Percentiles rank a stretch among this genome's conserved stretches.
Conservation (phyloP, 805 yeast genomes). For the Yamadazyma paraphyllophila region DNA sequence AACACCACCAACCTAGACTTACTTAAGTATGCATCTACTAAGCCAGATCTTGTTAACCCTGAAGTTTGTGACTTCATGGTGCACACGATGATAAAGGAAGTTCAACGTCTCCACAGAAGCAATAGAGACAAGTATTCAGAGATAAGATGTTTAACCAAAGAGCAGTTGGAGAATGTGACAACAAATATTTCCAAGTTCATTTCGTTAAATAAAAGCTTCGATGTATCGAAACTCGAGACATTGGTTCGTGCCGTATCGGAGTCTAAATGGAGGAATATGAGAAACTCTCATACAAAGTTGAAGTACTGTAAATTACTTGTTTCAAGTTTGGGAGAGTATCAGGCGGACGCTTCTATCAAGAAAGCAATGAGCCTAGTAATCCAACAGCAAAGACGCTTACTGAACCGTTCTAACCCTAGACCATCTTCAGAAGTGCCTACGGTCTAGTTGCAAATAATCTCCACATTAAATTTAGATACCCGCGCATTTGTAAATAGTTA, state of each 20-base stretch:
- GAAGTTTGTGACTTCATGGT: not conserved
- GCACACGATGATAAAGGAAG: slow-evolving; percentile 3
- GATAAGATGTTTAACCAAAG: not conserved
- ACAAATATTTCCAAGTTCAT: not conserved
- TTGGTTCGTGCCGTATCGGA: not conserved
- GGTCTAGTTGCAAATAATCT: too few relatives aligned
- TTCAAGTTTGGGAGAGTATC: too few relatives aligned
- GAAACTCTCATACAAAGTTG: not conserved
- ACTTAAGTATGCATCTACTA: not conserved
- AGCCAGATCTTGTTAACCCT: not conserved
- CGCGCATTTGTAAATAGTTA: not conserved
- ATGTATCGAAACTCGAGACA: not conserved
- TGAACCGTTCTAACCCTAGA: too few relatives aligned
- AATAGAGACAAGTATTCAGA: not conserved
- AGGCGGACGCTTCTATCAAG: too few relatives aligned
- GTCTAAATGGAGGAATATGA: slow-evolving; percentile 7
- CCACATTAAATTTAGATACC: too few relatives aligned
- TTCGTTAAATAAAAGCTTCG: not conserved
- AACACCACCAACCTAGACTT: not conserved
- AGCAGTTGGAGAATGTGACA: slow-evolving; percentile 7
- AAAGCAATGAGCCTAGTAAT: too few relatives aligned
- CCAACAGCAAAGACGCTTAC: too few relatives aligned
- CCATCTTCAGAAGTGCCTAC: too few relatives aligned
- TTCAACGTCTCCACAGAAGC: slow-evolving; percentile 3
- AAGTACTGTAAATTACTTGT: not conserved